Percentiles rank a stretch among this genome's conserved stretches.
Conservation (phyloP, 768 basidiomycete genomes). For the Symmetrospora coprosmae region DNA sequence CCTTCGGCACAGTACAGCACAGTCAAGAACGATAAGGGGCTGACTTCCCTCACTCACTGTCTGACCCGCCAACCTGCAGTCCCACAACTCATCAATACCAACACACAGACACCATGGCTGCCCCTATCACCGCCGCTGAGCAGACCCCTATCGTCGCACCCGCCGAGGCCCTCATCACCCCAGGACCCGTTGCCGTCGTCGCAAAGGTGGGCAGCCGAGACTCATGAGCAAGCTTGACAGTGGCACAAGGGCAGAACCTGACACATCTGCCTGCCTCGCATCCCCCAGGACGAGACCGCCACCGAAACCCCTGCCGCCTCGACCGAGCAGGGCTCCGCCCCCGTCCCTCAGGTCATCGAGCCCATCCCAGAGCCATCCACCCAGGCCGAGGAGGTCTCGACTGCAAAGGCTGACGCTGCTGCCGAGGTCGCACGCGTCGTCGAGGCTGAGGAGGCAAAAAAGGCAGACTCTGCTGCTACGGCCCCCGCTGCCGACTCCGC, state of each 20-base stretch:
- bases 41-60: no score
- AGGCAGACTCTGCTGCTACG: neutral
- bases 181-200: no score
- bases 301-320: neutral
- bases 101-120: neutral
- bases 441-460: neutral
- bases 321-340: neutral
- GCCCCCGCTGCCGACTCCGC: neutral
- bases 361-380: constrained; percentile 3
- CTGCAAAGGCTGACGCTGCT: neutral
- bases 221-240: no score
- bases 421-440: no score
- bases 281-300: neutral
- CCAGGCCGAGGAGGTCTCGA: neutral
- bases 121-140: neutral
- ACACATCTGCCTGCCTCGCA: neutral
- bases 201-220: no score
- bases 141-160: neutral
- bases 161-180: neutral
- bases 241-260: no score
- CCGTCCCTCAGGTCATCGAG: constrained; percentile 13
- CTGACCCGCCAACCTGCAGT: no score
- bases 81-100: no score
- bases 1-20: no score
- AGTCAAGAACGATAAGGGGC: no score